Percentiles rank a stretch among this genome's conserved stretches.
These are phyloP conservation scores for Calonectria pseudoturangicola DNA, from an alignment of 2,329 filamentous ascomycete genomes.

Conservation along the genomic window DNA sequence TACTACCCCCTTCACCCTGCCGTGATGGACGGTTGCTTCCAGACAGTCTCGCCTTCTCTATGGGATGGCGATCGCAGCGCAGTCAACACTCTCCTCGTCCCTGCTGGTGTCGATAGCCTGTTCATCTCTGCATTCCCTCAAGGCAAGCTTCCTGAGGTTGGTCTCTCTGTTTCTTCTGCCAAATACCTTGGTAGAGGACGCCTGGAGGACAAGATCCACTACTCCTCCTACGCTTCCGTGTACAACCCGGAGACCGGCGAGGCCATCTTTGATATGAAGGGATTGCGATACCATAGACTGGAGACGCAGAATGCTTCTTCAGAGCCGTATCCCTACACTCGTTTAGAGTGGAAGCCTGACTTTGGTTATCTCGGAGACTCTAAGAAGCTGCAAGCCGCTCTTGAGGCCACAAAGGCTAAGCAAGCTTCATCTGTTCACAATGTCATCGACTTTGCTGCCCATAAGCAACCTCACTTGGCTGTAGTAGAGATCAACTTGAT, in stretches of 20 bases:
- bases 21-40: conserved; percentile 37
- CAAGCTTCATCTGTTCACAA: conserved; percentile 2
- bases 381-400: conserved; percentile 11
- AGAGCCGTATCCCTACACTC: conserved; percentile 34
- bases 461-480: conserved; percentile 31
- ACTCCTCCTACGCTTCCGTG: conserved; percentile 22
- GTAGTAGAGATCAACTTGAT: conserved; percentile 33
- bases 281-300: conserved; percentile 17
- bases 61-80: conserved; percentile 31
- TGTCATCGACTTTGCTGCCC: conserved; percentile 30
- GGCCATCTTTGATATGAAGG: conserved; percentile 29
- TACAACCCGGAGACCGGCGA: conserved; percentile 27
- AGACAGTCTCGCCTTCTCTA: conserved; percentile 35
- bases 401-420: not conserved
- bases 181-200: conserved; percentile 34
- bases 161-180: conserved; percentile 26
- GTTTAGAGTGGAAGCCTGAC: conserved; percentile 35
- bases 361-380: not conserved
- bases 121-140: conserved; percentile 25
- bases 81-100: conserved; percentile 29
- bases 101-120: conserved; percentile 23
- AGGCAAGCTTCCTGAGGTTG: conserved; percentile 25
- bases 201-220: conserved; percentile 27
- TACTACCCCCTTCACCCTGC: conserved; percentile 39
- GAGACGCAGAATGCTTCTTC: conserved; percentile 16